Percentiles rank a stretch among this genome's conserved stretches.
phyloP scores from a whole-genome alignment of 164 flowering plant species.

The Annona cherimola region DNA sequence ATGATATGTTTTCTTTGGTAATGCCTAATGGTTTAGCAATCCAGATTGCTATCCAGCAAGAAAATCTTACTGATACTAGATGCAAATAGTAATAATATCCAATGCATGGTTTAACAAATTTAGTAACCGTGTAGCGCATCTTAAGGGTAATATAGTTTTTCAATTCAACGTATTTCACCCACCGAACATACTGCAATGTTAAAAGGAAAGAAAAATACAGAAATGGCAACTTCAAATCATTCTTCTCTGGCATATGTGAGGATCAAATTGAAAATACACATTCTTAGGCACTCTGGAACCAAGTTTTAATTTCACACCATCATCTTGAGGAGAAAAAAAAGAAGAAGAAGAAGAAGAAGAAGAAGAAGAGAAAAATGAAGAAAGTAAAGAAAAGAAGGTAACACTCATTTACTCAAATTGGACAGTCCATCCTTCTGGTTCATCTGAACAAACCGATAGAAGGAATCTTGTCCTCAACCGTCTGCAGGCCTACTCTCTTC shows the following conservation, averaged over 20 bases:
- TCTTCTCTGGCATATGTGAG: not conserved
- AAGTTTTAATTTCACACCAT: not conserved
- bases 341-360: not conserved
- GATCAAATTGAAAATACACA: not conserved
- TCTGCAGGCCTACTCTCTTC: constrained; percentile 21
- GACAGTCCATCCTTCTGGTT: not conserved
- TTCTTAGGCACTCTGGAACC: not conserved
- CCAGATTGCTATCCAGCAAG: no score
- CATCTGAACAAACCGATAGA: not conserved
- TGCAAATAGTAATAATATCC: no score
- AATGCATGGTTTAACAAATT: no score
- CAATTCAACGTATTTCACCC: no score
- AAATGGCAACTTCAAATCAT: not conserved
- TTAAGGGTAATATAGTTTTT: no score
- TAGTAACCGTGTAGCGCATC: no score
- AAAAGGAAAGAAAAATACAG: not conserved
- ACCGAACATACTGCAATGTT: no score
- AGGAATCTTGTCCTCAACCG: constrained; percentile 9
- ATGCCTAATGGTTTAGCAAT: no score
- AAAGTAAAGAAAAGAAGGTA: not conserved
- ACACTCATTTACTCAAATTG: not conserved
- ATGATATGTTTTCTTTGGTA: no score
- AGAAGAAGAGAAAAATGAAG: not conserved
- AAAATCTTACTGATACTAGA: no score
- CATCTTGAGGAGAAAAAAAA: not conserved